Evolutionary conservation across 2,329 filamentous ascomycete species (phyloP), one percentile per base, ranked within the genome.

Genomic region (Escovopsis sp.): DNA sequence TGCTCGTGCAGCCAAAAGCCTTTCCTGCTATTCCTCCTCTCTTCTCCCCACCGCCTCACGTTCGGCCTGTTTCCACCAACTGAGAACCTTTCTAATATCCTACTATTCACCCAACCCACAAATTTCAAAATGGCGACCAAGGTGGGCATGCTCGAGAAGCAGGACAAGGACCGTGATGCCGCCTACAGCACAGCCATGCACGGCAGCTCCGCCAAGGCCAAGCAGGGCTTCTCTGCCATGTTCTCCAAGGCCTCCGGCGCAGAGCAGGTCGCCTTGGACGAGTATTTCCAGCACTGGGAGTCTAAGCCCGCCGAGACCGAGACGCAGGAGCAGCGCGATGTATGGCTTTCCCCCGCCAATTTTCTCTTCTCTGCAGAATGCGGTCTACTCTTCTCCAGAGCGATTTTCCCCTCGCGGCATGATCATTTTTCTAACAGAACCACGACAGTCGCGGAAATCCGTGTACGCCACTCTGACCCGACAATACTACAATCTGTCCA

Each of bases 281-380:
- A 92, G 58, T 94, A 94, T 63, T 93, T 93, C 68, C 92, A 92
- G 70, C 86, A 93, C 57, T 94, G 83, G 82, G 85, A 94, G 60
- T 81, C 88, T 66, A 86, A 92, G 63, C 61, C 65, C 31, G 80
- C 66, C 31, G 76, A 70, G 43, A 71, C 78, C 32, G 90, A 98
- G 15, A 41, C 39, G 3, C 27, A 26, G 4, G 39, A 41, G 34
- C 36, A 41, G 34, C 39, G 39, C 25, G 36, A 36, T 10, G 39
- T 41, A 32, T 36, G 39, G n/a, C 19, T 25, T 8, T 25, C 21
- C 11, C 21, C 19, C 9, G 5, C 19, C 5, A 21, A 21, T 21
- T 25, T 25, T 25, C 21, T 25, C 7, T 9, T 7, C 11, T 7
- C n/a, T 19, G 18, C n/a, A 7, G 9, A 9, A 11, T 6, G 83